phyloP scores from a whole-genome alignment of 345 rosid genomes.

The Euphorbia lathyris region DNA sequence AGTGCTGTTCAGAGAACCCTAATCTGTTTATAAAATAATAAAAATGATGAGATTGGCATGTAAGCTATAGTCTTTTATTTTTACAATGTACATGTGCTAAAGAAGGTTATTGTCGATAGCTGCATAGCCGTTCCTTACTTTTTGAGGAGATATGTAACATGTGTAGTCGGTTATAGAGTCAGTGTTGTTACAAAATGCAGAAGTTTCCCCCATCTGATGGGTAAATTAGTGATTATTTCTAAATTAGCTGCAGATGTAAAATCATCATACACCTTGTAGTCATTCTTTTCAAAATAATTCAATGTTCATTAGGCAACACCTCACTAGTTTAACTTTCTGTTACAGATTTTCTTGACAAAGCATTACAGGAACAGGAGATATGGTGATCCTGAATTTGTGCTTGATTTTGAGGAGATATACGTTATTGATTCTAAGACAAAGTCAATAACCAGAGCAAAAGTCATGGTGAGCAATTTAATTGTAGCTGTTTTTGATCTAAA shows the following conservation, averaged over 20 bases:
- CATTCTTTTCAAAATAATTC: background rate
- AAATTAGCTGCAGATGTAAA: background rate
- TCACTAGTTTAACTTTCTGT: conserved; percentile 4
- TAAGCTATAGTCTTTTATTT: background rate
- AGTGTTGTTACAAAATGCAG: background rate
- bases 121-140: background rate
- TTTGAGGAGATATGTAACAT: background rate
- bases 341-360: conserved; percentile 83
- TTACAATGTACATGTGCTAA: background rate
- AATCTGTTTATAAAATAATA: background rate
- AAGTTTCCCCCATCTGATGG: background rate
- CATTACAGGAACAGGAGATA: conserved; percentile 76
- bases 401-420: conserved; percentile 94
- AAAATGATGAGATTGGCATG: background rate
- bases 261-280: background rate
- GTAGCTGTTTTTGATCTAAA: background rate
- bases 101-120: background rate
- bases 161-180: too few relatives aligned
- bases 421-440: conserved; percentile 80
- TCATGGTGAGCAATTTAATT: conserved; percentile 46
- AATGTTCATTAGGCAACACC: background rate
- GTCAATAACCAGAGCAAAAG: conserved; percentile 93
- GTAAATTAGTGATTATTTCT: background rate
- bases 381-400: conserved; percentile 79
- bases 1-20: background rate